These are phyloP conservation scores for Sporothrix pseudoabietina DNA, from an alignment of 2,329 filamentous ascomycete genomes.

Conservation along the genomic window DNA sequence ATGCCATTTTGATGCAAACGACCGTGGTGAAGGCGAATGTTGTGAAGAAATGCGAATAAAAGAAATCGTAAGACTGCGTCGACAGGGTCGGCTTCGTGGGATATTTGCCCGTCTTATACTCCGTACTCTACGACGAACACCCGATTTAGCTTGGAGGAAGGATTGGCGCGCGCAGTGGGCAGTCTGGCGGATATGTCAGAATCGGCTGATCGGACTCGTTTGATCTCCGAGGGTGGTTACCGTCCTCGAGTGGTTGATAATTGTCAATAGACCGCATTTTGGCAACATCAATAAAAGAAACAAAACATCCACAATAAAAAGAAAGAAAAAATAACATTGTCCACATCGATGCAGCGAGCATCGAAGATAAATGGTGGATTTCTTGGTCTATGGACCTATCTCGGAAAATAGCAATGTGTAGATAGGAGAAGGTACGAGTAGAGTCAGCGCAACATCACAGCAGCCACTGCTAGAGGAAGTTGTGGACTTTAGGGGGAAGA, in stretches of 20 bases:
- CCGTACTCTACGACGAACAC: no score
- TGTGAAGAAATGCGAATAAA: not conserved
- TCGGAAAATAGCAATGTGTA: not conserved
- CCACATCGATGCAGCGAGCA: not conserved
- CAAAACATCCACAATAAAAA: not conserved
- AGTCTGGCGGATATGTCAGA: slow-evolving; percentile 2
- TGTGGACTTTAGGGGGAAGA: not conserved
- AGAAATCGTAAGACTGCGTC: not conserved
- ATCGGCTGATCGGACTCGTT: slow-evolving; percentile 5
- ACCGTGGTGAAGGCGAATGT: not conserved
- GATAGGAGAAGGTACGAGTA: no score
- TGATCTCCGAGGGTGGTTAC: not conserved
- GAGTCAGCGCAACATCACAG: not conserved
- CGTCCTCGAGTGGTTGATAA: not conserved
- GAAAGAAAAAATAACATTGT: not conserved
- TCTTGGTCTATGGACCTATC: slow-evolving; percentile 4
- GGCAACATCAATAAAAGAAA: not conserved
- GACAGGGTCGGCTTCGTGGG: not conserved
- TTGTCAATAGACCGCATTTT: not conserved
- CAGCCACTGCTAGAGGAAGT: not conserved
- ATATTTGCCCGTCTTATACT: not conserved
- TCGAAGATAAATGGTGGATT: not conserved
- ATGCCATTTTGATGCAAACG: not conserved
- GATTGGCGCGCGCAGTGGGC: not conserved
- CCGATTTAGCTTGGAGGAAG: not conserved